A percentile compares a stretch with the other conserved stretches of the same genome.
Evolutionary conservation across 208 protist species (phyloP).

Genomic region (Spongospora subterranea): DNA sequence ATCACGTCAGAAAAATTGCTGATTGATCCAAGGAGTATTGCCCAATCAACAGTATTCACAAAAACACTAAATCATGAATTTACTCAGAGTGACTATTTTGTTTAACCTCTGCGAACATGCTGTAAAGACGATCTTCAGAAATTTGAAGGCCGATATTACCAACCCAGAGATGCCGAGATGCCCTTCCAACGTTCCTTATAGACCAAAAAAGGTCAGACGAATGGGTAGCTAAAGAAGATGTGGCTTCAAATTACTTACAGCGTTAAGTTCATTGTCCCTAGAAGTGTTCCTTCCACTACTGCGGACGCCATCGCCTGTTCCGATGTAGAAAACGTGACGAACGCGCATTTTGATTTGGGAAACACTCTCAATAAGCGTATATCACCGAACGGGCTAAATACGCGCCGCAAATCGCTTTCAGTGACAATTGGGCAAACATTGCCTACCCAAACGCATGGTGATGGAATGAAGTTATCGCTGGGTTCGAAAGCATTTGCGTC

Average conservation of each 20-base stretch:
- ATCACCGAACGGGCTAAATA: not conserved
- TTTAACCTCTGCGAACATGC: not conserved
- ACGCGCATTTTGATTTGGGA: constrained; percentile 20
- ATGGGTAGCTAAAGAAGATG: no score
- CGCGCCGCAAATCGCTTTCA: not conserved
- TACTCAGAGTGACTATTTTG: no score
- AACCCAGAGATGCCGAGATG: not conserved
- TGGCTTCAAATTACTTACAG: not conserved
- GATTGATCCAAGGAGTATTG: no score
- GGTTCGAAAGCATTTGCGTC: no score
- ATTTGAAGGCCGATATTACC: not conserved
- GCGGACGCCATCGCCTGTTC: not conserved
- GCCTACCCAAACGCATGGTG: not conserved
- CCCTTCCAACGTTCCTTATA: not conserved
- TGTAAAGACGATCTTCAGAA: not conserved
- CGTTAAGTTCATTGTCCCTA: not conserved
- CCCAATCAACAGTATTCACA: no score
- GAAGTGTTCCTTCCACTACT: not conserved
- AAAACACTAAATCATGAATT: no score
- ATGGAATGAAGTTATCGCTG: no score
- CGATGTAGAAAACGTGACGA: not conserved
- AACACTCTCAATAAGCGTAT: not conserved
- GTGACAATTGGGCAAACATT: not conserved
- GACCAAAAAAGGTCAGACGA: not conserved
- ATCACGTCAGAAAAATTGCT: not conserved